Base-by-base conservation (phyloP, 2,329 filamentous ascomycete species). In the Chaetomiaceae sp. region DNA sequence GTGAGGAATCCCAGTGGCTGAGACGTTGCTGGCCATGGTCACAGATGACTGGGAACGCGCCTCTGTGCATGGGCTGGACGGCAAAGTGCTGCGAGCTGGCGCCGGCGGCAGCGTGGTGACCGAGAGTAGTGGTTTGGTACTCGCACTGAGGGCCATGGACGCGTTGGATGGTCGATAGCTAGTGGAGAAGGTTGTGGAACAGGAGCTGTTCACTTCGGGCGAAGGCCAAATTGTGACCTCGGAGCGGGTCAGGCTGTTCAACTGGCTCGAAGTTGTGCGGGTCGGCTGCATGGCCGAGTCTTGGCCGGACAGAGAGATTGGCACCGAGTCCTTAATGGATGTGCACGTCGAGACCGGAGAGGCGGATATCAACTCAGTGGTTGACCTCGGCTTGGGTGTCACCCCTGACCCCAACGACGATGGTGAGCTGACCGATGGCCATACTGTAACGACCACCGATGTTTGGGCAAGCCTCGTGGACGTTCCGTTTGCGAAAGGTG, bases 171-270 rank as follows among this genome's bases (percentile, higher is more conserved):
- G 25, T 27, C 25, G 44, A 38, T 53, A 56, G 43, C 50, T 53
- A 19, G 58, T 62, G 11, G 36, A 46, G 5, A 59, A 45, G 2
- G 59, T 57, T 11, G 54, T n/a, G n/a, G n/a, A 58, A 53, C 57
- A 61, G 37, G 60, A 57, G 17, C 29, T 59, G 23, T 59, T 54
- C 9, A 39, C 22, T 1, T 52, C 49, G 1, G 54, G 39, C n/a
- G 48, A 22, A 37, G 58, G 54, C 58, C 56, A 59, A 14, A 56
- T 52, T 7, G 59, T 57, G 11, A 52, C 31, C 17, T 51, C 54
- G 19, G 58, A 59, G 2, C 51, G 46, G 31, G 15, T 15, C 3
- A 29, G 20, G 11, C 29, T 47, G n/a, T 11, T 38, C 5, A 52
- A 46, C 20, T 51, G 47, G 15, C 33, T 9, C 9, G 37, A 33